phyloP scores from a whole-genome alignment of 2,329 filamentous ascomycete genomes.

The Xylaria sp. region DNA sequence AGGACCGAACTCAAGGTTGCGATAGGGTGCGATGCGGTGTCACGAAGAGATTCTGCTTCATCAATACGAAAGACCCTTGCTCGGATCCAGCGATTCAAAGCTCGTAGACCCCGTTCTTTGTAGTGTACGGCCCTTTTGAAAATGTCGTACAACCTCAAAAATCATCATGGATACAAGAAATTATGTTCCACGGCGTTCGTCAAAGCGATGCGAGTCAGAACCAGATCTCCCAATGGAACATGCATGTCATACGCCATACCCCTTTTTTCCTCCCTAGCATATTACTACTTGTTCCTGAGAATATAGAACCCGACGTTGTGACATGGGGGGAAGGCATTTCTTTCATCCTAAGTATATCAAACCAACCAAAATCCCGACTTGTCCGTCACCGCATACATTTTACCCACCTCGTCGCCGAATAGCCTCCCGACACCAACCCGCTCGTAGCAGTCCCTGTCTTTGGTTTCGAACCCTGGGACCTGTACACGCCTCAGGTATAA shows the following conservation, averaged over 20 bases:
- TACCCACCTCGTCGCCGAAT: slow-evolving; percentile 20
- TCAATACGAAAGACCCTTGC: slow-evolving; percentile 20
- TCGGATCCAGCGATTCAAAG: neutral
- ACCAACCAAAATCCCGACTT: slow-evolving; percentile 19
- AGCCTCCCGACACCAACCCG: slow-evolving; percentile 22
- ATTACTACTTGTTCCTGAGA: neutral
- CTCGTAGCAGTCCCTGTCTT: slow-evolving; percentile 17
- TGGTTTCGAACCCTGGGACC: slow-evolving; percentile 1
- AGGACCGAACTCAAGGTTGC: neutral
- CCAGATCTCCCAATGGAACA: slow-evolving; percentile 11
- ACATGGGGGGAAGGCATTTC: neutral
- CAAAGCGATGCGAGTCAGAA: slow-evolving; percentile 19
- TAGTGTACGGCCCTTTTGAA: neutral
- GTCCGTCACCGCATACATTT: slow-evolving; percentile 10
- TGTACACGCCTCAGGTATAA: slow-evolving; percentile 12
- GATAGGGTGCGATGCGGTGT: slow-evolving; percentile 6
- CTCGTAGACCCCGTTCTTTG: neutral
- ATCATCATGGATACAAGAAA: neutral
- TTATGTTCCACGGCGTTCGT: slow-evolving; percentile 12
- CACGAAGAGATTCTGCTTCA: slow-evolving; percentile 3
- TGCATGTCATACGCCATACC: slow-evolving; percentile 14
- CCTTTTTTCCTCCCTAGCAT: neutral
- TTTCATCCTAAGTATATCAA: slow-evolving; percentile 1
- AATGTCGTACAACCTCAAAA: slow-evolving; percentile 16
- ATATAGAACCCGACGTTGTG: neutral